A percentile compares a stretch with the other conserved stretches of the same genome.
Conservation (phyloP, 495 filamentous ascomycete species). For the Aspergillus affinis region DNA sequence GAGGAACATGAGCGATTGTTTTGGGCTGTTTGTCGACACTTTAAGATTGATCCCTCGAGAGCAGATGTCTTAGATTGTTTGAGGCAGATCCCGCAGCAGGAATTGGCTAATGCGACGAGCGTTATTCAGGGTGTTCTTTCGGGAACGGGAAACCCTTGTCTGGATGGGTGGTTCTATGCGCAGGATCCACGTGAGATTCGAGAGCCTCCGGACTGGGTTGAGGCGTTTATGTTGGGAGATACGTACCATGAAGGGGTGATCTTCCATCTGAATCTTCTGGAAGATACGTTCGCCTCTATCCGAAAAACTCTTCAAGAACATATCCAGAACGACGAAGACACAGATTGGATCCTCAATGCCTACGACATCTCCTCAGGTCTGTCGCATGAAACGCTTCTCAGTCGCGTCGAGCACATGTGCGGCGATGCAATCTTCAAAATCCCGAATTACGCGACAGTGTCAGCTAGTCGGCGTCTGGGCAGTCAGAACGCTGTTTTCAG, state of each 20-base stretch:
- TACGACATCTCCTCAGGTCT: slow-evolving; percentile 21
- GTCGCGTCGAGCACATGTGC: slow-evolving; percentile 31
- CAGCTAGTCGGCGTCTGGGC: slow-evolving; percentile 1
- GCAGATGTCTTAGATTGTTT: slow-evolving; percentile 20
- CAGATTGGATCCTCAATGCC: slow-evolving; percentile 21
- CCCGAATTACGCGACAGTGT: slow-evolving; percentile 23
- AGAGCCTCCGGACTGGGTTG: slow-evolving; percentile 26
- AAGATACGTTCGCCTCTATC: slow-evolving; percentile 22
- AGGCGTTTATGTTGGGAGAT: slow-evolving; percentile 32
- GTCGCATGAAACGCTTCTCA: slow-evolving; percentile 11
- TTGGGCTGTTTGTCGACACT: slow-evolving; percentile 22
- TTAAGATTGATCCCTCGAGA: slow-evolving; percentile 18
- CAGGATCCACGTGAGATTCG: slow-evolving; percentile 20
- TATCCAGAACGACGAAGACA: slow-evolving; percentile 16
- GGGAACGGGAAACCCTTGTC: slow-evolving; percentile 30
- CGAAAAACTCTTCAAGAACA: slow-evolving; percentile 13
- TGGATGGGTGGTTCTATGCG: slow-evolving; percentile 33
- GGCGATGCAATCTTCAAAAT: slow-evolving; percentile 34
- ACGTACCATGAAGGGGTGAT: slow-evolving; percentile 36
- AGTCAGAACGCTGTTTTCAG: slow-evolving; percentile 7
- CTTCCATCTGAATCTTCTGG: slow-evolving; percentile 30
- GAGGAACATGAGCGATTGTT: slow-evolving; percentile 27
- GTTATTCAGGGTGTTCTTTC: slow-evolving; percentile 26
- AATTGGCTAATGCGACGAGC: slow-evolving; percentile 29
- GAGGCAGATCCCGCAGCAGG: slow-evolving; percentile 27